Base-by-base conservation (phyloP, 202 grass and related monocot species). In the Bolboschoenoplectus hybrid region DNA sequence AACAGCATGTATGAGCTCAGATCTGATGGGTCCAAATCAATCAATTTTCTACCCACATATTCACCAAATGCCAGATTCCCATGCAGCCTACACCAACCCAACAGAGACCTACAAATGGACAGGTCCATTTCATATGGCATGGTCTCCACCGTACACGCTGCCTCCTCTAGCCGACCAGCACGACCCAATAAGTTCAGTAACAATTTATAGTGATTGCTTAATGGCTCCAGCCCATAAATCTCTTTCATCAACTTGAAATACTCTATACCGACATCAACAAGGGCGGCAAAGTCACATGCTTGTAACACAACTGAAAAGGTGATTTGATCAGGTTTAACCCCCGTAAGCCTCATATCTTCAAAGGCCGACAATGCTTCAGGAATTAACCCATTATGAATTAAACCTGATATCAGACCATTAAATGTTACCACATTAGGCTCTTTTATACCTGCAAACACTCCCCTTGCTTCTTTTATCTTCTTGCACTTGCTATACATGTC, bases 401-500 rank as follows among this genome's bases (percentile, higher is more conserved):
- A 81, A 26, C 79, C 87, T 0, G 87, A 94, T 65, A 97, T 86
- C 26, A 97, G 49, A 57, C 76, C 87, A 80, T 94, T 97, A 89
- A 89, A 97, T 16, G 91, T 93, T 60, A 92, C 92, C 9, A 91
- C 82, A 74, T 73, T 92, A 41, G 92, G 95, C 65, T 91, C 77
- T 68, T 87, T 64, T 74, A 94, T 93, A 38, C 69, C 56, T 32
- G 17, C 44, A 80, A 94, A 97, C 78, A 87, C 69, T 67, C 55
- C 80, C 51, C 45, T 87, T 52, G 91, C 92, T 85, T 94, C 89
- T n/a, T 90, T 73, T 34, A 93, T 71, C n/a, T 88, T 75, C 85
- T 88, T 89, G 41, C 91, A 94, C 88, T 94, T 91, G 84, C 92
- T 85, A 84, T 97, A 97, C 92, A 98, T 90, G 72, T 93, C 90